These are phyloP conservation scores for Perkinsus olseni DNA, from an alignment of 169 alveolate species.

Conservation along the genomic window DNA sequence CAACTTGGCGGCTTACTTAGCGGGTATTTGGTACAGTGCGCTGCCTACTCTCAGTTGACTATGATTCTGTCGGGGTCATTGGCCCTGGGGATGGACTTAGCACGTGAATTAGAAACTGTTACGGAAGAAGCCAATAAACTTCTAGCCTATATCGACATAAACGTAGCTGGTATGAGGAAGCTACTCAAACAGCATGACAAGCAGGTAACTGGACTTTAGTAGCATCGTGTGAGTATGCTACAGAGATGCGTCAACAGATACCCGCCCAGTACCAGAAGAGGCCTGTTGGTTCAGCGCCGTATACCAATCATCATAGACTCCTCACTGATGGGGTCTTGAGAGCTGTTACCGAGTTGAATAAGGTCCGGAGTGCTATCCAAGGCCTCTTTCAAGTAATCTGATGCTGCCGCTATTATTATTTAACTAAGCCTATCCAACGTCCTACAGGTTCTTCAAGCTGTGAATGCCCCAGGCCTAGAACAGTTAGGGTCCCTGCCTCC, in stretches of 20 bases:
- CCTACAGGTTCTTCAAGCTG: neutral
- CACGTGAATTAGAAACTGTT: neutral
- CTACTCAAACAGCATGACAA: neutral
- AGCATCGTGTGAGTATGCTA: neutral
- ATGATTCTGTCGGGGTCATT: neutral
- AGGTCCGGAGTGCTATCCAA: neutral
- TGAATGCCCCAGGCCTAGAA: neutral
- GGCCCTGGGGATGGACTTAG: neutral
- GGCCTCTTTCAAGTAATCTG: neutral
- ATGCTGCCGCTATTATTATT: neutral
- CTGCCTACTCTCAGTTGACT: neutral
- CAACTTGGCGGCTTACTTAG: neutral
- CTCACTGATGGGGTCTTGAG: neutral
- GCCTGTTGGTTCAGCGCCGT: neutral
- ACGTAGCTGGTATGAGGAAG: neutral
- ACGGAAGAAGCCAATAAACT: neutral
- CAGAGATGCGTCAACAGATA: neutral
- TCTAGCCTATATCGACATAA: neutral
- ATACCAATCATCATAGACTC: neutral
- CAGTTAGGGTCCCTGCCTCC: neutral
- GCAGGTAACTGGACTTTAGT: neutral
- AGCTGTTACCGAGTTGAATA: neutral
- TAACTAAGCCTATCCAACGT: neutral
- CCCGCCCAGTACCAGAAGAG: neutral
- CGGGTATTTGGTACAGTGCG: neutral